These are phyloP conservation scores for Penicillium sp. DNA, from an alignment of 2,329 filamentous ascomycete genomes.

Conservation along the genomic window DNA sequence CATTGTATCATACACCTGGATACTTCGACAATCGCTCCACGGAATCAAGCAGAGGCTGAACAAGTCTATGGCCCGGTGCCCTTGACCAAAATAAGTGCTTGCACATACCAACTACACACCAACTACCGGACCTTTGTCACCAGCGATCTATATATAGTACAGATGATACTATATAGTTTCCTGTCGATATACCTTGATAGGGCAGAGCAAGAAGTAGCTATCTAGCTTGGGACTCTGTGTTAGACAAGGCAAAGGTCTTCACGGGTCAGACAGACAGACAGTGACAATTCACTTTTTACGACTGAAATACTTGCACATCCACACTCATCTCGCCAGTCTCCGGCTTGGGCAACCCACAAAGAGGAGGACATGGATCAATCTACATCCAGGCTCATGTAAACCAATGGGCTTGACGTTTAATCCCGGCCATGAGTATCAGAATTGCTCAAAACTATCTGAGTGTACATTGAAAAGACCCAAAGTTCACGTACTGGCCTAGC, in stretches of 20 bases:
- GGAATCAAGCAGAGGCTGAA: not conserved
- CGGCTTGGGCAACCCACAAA: slow-evolving; percentile 11
- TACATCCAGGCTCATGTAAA: slow-evolving; percentile 23
- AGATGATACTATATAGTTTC: slow-evolving; percentile 61
- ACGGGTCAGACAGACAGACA: slow-evolving; percentile 35
- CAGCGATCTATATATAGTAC: slow-evolving; percentile 46
- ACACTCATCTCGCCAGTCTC: slow-evolving; percentile 25
- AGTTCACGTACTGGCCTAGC: not conserved
- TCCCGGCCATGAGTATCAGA: slow-evolving; percentile 11
- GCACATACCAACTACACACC: slow-evolving; percentile 20
- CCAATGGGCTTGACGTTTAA: slow-evolving; percentile 11
- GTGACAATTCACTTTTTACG: slow-evolving; percentile 42
- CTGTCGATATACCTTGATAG: slow-evolving; percentile 70
- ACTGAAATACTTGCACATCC: slow-evolving; percentile 32
- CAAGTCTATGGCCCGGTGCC: not conserved
- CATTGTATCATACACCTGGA: not conserved
- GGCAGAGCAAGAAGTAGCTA: slow-evolving; percentile 56
- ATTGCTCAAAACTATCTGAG: not conserved
- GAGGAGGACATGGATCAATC: slow-evolving; percentile 2
- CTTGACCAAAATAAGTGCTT: slow-evolving; percentile 7
- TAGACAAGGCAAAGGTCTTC: slow-evolving; percentile 59
- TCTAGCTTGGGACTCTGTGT: slow-evolving; percentile 72
- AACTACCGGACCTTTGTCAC: slow-evolving; percentile 35
- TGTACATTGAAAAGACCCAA: slow-evolving; percentile 2
- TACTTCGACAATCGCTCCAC: not conserved